Percentiles rank a stretch among this genome's conserved stretches.
phyloP scores from a whole-genome alignment of 2,329 filamentous ascomycete species.

The Fusarium sp. region DNA sequence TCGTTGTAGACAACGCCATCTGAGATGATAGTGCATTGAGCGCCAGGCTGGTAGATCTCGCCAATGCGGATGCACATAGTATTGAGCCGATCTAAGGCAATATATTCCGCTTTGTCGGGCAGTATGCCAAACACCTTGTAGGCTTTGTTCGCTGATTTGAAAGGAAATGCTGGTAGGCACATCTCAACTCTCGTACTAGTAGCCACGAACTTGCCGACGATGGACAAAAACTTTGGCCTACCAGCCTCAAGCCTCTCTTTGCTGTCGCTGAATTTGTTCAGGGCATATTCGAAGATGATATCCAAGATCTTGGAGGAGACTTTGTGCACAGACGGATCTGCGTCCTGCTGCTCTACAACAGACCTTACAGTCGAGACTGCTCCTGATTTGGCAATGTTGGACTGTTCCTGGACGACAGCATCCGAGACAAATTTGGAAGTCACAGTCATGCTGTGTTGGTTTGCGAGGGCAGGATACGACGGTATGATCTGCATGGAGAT shows the following conservation, averaged over 20 bases:
- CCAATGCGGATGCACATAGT: slow-evolving; percentile 43
- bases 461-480: background rate
- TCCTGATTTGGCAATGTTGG: background rate
- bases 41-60: slow-evolving; percentile 43
- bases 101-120: slow-evolving; percentile 47
- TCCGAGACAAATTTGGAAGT: background rate
- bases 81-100: slow-evolving; percentile 42
- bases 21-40: slow-evolving; percentile 56
- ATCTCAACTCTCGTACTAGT: background rate
- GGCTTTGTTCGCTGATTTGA: slow-evolving; percentile 48
- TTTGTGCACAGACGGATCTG: background rate
- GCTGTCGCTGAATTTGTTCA: slow-evolving; percentile 15
- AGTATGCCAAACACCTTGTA: slow-evolving; percentile 46
- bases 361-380: background rate
- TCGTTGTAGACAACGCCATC: slow-evolving; percentile 66
- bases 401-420: background rate
- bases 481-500: background rate
- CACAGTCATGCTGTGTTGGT: background rate
- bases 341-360: background rate
- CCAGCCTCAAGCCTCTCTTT: background rate
- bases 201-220: background rate
- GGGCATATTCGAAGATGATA: slow-evolving; percentile 5
- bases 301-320: background rate
- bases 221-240: background rate
- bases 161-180: slow-evolving; percentile 47